Evolutionary conservation across 495 filamentous ascomycete genomes (phyloP), one percentile per base, ranked within the genome.

Genomic region (Chaetomium tenue): DNA sequence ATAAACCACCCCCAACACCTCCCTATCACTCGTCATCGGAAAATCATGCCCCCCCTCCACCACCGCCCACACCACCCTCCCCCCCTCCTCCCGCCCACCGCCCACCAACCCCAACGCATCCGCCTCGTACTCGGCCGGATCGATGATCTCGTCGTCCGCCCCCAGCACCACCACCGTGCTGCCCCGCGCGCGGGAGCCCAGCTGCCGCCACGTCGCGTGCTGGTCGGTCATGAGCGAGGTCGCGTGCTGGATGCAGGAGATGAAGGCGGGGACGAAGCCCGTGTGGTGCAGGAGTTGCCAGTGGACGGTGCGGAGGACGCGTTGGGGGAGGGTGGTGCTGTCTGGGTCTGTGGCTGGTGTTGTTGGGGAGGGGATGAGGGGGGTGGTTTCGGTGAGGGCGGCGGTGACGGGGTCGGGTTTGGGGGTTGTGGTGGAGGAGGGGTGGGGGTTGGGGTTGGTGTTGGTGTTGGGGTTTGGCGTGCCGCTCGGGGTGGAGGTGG

Each of bases 251-350:
- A 86, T 81, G 25, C 75, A 77, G 63, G 73, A 76, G 58, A 83
- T 66, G 66, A 87, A 88, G 30, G 82, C 77, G 23, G 68, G 69
- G 12, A 84, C 60, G 65, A 84, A 88, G 8, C 86, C 86, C 12
- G 68, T 40, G 67, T 88, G 85, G 50, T 78, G 48, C 3, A 73
- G 66, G 1, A 82, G 70, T 68, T 87, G 85, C 85, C 84, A 87
- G 40, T 77, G 68, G 37, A 84, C 76, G 47, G 66, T 63, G 56
- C 52, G 70, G 59, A 71, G 69, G 42, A 75, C 74, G 55, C 56
- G 55, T 12, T 58, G 63, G 63, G 78, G 70, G 60, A 79, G 70
- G 18, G 74, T 70, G 5, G 28, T 58, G 54, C 63, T 69, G 6
- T 40, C 39, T 61, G 23, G 57, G 63, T 15, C 58, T 53, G 33